Evolutionary conservation across 129 eudicot genomes (phyloP).

Genomic region (Tanacetum coccineum): DNA sequence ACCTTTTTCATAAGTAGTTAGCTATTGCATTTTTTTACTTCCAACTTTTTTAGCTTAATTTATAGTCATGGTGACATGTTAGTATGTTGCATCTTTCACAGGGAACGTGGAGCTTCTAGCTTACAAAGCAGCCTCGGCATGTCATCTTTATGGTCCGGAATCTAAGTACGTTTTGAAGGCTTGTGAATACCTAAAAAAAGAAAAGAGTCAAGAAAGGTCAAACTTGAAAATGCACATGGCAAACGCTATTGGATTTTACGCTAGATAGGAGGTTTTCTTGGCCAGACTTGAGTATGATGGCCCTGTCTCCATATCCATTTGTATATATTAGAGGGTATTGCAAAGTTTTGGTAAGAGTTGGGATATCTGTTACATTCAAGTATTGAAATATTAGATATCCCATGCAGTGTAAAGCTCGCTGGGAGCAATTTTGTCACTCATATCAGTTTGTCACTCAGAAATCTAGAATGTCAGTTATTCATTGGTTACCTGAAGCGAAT

Average conservation of each 20-base stretch:
- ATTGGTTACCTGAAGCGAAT: too few species aligned
- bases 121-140: constrained; percentile 31
- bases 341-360: constrained; percentile 14
- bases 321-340: not conserved
- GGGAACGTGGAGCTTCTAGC: constrained; percentile 32
- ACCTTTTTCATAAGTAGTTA: too few species aligned
- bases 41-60: not conserved
- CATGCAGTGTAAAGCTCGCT: not conserved
- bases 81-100: constrained; percentile 5
- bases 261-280: constrained; percentile 5
- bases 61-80: not conserved
- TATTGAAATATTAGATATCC: not conserved
- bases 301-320: not conserved
- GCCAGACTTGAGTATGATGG: not conserved
- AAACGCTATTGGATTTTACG: constrained; percentile 20
- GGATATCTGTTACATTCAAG: not conserved
- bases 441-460: too few species aligned
- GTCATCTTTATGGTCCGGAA: constrained; percentile 34
- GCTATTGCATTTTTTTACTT: too few species aligned
- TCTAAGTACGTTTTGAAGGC: constrained; percentile 19
- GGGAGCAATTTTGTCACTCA: constrained; percentile 1
- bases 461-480: too few species aligned
- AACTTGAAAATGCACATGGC: constrained; percentile 31
- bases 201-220: constrained; percentile 1
- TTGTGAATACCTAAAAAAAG: constrained; percentile 14